Evolutionary conservation across 140 eudicot genomes (phyloP).

Genomic region (Ambrosia hybrid): DNA sequence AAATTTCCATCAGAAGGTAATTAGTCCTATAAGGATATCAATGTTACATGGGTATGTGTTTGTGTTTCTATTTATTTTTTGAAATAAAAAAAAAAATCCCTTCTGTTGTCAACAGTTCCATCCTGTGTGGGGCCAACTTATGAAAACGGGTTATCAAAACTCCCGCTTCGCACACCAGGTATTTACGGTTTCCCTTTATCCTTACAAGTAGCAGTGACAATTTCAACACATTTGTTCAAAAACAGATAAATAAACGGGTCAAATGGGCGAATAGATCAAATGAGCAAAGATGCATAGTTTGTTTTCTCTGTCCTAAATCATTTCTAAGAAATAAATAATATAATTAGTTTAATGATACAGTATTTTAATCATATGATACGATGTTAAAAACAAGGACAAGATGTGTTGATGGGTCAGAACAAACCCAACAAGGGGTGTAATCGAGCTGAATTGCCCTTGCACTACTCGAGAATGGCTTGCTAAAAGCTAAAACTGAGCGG

Average conservation of each 20-base stretch:
- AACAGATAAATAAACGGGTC: background rate
- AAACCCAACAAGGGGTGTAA: background rate
- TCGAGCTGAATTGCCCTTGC: too few relatives aligned
- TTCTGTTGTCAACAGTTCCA: constrained; percentile 59
- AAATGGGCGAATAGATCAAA: background rate
- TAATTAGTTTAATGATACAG: background rate
- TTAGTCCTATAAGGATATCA: background rate
- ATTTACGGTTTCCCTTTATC: constrained; percentile 18
- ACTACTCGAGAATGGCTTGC: too few relatives aligned
- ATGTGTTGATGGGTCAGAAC: background rate
- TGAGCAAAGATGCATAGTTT: background rate
- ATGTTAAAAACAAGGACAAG: background rate
- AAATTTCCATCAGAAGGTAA: constrained; percentile 76
- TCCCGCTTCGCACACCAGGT: constrained; percentile 93
- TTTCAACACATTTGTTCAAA: background rate
- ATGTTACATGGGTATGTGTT: background rate
- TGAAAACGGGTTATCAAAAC: constrained; percentile 96
- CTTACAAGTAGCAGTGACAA: background rate
- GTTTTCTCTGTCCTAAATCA: background rate
- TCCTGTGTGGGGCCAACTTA: constrained; percentile 94
- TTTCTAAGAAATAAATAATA: too few relatives aligned
- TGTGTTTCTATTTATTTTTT: background rate
- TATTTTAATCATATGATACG: background rate
- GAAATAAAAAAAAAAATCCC: background rate
- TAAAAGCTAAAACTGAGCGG: too few relatives aligned